These are phyloP conservation scores for Ogataea nonfermentans DNA, from an alignment of 805 yeast genomes.

Conservation along the genomic window DNA sequence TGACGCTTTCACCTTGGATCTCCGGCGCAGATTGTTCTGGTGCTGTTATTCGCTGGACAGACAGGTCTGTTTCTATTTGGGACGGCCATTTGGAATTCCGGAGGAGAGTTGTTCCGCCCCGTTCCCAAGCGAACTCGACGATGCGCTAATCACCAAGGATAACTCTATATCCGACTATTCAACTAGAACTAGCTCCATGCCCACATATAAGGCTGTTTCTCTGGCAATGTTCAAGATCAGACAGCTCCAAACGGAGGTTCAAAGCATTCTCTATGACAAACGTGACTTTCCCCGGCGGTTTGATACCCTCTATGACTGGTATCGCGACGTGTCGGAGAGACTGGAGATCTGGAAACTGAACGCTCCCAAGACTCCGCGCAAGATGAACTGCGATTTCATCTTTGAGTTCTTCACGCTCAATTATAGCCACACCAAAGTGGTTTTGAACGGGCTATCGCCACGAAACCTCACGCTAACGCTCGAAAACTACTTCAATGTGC, in stretches of 20 bases:
- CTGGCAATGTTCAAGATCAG: slow-evolving; percentile 67
- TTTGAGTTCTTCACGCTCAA: slow-evolving; percentile 68
- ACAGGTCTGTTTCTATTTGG: slow-evolving; percentile 81
- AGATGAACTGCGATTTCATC: slow-evolving; percentile 75
- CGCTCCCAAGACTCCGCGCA: slow-evolving; percentile 53
- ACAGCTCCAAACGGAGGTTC: slow-evolving; percentile 73
- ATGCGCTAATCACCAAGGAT: slow-evolving; percentile 48
- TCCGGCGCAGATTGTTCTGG: slow-evolving; percentile 82
- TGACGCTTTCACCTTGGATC: slow-evolving; percentile 60
- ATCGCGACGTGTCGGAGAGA: slow-evolving; percentile 44
- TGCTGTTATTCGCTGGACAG: slow-evolving; percentile 84
- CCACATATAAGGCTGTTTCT: slow-evolving; percentile 66
- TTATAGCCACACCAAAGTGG: slow-evolving; percentile 69
- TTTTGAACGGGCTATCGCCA: slow-evolving; percentile 78
- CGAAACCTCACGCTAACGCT: slow-evolving; percentile 52
- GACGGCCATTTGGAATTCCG: slow-evolving; percentile 86
- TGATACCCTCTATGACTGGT: slow-evolving; percentile 59
- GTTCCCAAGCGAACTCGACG: slow-evolving; percentile 76
- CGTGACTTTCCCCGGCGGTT: slow-evolving; percentile 69
- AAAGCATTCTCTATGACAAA: slow-evolving; percentile 66
- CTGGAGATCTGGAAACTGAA: slow-evolving; percentile 62
- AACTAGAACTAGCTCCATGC: slow-evolving; percentile 33
- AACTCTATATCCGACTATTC: slow-evolving; percentile 38
- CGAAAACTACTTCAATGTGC: slow-evolving; percentile 54
- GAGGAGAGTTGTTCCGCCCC: slow-evolving; percentile 72